A percentile compares a stretch with the other conserved stretches of the same genome.
These are phyloP conservation scores for Geranium incanum DNA, from an alignment of 441 rosid species.

Conservation along the genomic window DNA sequence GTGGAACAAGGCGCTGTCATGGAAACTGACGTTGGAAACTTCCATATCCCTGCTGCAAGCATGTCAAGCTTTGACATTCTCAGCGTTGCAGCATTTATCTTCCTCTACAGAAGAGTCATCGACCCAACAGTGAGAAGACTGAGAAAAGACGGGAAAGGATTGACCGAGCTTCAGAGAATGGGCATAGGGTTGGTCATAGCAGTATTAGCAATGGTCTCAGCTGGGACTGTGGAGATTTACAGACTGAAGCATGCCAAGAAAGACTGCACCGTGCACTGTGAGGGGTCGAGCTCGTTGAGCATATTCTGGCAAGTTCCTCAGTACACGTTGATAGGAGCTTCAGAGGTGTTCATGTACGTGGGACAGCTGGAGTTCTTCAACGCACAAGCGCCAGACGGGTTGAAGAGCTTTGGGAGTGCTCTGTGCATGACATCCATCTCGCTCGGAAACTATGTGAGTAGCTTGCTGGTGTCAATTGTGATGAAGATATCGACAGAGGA, in stretches of 20 bases:
- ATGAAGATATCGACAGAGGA: slow-evolving; percentile 81
- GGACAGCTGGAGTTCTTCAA: slow-evolving; percentile 97
- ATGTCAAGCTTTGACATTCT: slow-evolving; percentile 93
- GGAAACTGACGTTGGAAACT: slow-evolving; percentile 56
- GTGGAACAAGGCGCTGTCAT: slow-evolving; percentile 99
- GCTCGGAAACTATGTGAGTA: slow-evolving; percentile 88
- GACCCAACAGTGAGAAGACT: slow-evolving; percentile 58
- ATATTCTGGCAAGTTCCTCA: slow-evolving; percentile 99
- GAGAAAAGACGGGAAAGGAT: slow-evolving; percentile 45
- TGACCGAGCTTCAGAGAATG: slow-evolving; percentile 93
- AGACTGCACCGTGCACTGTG: slow-evolving; percentile 57
- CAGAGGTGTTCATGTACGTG: slow-evolving; percentile 98
- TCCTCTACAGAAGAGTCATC: slow-evolving; percentile 67
- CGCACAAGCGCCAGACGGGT: slow-evolving; percentile 84
- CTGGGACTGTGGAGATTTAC: slow-evolving; percentile 74
- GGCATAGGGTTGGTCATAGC: slow-evolving; percentile 93
- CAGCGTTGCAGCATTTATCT: slow-evolving; percentile 76
- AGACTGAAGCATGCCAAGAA: slow-evolving; percentile 62
- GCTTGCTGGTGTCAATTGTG: slow-evolving; percentile 79
- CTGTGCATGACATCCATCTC: slow-evolving; percentile 97
- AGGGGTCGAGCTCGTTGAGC: slow-evolving; percentile 84
- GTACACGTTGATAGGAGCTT: slow-evolving; percentile 80
- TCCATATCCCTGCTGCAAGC: slow-evolving; percentile 79
- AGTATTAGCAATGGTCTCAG: slow-evolving; percentile 76
- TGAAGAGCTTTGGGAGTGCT: slow-evolving; percentile 95